These are phyloP conservation scores for Herpetospermum pedunculosum DNA, from an alignment of 306 rosid species.

Conservation along the genomic window DNA sequence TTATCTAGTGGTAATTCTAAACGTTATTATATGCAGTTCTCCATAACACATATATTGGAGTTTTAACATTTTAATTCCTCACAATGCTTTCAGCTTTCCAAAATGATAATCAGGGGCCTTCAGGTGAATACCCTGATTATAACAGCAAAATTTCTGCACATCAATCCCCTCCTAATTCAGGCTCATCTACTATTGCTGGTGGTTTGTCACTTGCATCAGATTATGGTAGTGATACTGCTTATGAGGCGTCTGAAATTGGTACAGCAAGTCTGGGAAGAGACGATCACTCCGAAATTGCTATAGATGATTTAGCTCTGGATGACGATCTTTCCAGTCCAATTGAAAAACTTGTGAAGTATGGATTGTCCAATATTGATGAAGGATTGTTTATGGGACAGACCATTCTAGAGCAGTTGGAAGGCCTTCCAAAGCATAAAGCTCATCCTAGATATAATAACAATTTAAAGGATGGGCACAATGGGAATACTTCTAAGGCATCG, in stretches of 20 bases:
- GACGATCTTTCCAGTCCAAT: conserved; percentile 78
- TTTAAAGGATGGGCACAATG: conserved; percentile 31
- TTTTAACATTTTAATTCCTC: conserved; percentile 13
- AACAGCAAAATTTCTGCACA: conserved; percentile 35
- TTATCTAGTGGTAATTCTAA: not conserved
- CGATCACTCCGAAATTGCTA: conserved; percentile 66
- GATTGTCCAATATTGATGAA: conserved; percentile 87
- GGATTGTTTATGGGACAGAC: conserved; percentile 97
- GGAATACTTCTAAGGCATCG: conserved; percentile 60
- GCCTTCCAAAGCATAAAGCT: conserved; percentile 82
- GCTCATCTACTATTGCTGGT: conserved; percentile 59
- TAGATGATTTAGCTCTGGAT: conserved; percentile 72
- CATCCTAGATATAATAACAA: conserved; percentile 51
- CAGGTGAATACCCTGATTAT: conserved; percentile 40
- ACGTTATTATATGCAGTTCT: not conserved
- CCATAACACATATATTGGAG: conserved; percentile 3
- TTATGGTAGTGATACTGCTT: conserved; percentile 68
- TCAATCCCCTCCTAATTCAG: conserved; percentile 38
- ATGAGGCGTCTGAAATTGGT: conserved; percentile 64
- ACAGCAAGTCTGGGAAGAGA: conserved; percentile 66
- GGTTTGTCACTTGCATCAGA: conserved; percentile 78
- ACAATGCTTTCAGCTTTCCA: conserved; percentile 61
- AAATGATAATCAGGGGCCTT: conserved; percentile 50
- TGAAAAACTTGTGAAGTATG: conserved; percentile 77
- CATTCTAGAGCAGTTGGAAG: conserved; percentile 85